Conservation (phyloP, 768 basidiomycete species). For the Russula abietina region DNA sequence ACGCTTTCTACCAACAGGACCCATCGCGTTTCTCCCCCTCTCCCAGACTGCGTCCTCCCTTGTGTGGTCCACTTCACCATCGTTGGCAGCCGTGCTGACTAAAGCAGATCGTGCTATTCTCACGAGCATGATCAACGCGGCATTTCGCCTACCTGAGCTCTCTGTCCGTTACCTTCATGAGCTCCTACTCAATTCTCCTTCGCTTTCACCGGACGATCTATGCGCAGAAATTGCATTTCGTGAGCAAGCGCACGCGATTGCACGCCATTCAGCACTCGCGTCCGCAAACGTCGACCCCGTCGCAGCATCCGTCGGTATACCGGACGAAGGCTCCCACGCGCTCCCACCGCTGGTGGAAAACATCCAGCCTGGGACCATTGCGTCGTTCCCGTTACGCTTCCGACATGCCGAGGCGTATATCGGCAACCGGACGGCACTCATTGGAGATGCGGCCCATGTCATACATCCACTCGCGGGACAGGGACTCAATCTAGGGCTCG, state of each 20-base stretch:
- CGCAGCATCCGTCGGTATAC: constrained; percentile 40
- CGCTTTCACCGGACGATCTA: constrained; percentile 46
- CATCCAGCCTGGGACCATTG: constrained; percentile 66
- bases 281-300: constrained; percentile 35
- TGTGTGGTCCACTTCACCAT: constrained; percentile 89
- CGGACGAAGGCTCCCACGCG: constrained; percentile 51
- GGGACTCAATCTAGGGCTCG: constrained; percentile 91
- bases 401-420: constrained; percentile 85
- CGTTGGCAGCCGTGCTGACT: constrained; percentile 66
- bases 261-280: constrained; percentile 57
- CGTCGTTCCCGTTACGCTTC: constrained; percentile 86
- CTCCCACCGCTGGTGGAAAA: constrained; percentile 71
- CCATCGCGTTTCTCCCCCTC: constrained; percentile 91
- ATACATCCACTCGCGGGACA: constrained; percentile 95
- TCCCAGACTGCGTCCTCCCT: constrained; percentile 73
- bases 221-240: constrained; percentile 63
- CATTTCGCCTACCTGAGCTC: constrained; percentile 75
- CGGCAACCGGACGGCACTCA: constrained; percentile 80
- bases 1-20: constrained; percentile 92
- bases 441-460: constrained; percentile 95
- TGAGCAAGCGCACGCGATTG: constrained; percentile 64
- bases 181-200: constrained; percentile 51
- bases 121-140: constrained; percentile 77
- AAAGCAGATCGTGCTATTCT: constrained; percentile 59
- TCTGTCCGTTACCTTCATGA: constrained; percentile 64